A percentile compares a stretch with the other conserved stretches of the same genome.
Conservation (phyloP, 2,329 filamentous ascomycete genomes). For the Apiospora rasikravindrae region DNA sequence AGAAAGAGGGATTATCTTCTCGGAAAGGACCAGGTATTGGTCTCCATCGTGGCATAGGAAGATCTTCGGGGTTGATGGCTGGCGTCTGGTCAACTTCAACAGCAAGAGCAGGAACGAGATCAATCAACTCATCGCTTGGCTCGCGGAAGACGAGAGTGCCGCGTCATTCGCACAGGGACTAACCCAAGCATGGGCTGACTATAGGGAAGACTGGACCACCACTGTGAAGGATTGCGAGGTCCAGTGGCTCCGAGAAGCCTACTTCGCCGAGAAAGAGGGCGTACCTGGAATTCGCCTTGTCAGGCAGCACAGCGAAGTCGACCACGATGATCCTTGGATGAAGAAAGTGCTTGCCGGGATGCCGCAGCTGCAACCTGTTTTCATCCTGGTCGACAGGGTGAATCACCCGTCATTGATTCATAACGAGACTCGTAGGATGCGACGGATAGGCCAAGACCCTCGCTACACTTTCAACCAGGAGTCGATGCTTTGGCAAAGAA, state of each 20-base stretch:
- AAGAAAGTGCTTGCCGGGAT: not conserved
- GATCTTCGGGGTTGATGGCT: not conserved
- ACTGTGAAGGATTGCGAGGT: not conserved
- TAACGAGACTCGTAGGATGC: not conserved
- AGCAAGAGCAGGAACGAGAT: not conserved
- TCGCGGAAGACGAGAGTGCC: not conserved
- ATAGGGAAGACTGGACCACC: not conserved
- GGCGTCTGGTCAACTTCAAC: not conserved
- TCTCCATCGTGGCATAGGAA: not conserved
- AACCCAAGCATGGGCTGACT: not conserved
- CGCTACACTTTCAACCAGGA: not conserved
- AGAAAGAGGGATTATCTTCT: not conserved
- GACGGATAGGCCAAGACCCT: not conserved
- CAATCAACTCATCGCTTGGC: not conserved
- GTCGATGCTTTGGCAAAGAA: not conserved
- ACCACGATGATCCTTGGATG: not conserved
- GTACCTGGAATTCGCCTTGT: not conserved
- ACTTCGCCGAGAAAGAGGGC: not conserved
- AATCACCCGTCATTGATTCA: not conserved
- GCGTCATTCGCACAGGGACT: not conserved
- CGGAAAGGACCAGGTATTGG: not conserved
- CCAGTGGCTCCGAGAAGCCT: not conserved
- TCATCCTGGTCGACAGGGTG: not conserved
- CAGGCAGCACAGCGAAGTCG: not conserved
- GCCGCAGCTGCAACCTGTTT: not conserved